Evolutionary conservation across 208 protist species (phyloP).

Genomic region (Sergeia podlipaevii): DNA sequence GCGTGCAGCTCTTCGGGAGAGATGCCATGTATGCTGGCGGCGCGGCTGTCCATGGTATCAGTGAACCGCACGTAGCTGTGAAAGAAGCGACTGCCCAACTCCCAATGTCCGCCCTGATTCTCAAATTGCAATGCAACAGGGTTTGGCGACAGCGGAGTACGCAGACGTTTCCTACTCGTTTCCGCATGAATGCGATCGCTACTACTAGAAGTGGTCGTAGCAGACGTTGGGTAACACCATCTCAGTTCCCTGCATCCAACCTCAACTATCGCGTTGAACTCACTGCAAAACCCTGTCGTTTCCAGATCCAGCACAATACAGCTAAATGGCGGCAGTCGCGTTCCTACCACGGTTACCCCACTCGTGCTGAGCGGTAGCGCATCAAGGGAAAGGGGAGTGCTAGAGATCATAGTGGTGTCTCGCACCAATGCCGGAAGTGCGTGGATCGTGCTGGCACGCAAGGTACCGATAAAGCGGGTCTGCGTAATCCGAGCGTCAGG

Average conservation of each 20-base stretch:
- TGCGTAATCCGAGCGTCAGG: no score
- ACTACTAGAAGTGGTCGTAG: background rate
- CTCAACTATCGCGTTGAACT: slow-evolving; percentile 42
- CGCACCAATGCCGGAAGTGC: slow-evolving; percentile 12
- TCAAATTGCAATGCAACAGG: no score
- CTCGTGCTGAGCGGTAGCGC: slow-evolving; percentile 4
- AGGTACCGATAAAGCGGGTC: no score
- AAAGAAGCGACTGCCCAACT: slow-evolving; percentile 31
- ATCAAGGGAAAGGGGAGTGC: slow-evolving; percentile 1
- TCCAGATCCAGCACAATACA: slow-evolving; percentile 54
- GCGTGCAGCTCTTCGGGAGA: slow-evolving; percentile 21
- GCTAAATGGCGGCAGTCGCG: slow-evolving; percentile 11
- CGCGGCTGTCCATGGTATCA: slow-evolving; percentile 4
- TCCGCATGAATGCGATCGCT: background rate
- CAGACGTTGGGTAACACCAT: no score
- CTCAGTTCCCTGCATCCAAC: slow-evolving; percentile 55
- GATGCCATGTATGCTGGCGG: slow-evolving; percentile 28
- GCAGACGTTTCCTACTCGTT: no score
- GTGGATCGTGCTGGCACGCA: background rate
- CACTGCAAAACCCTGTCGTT: slow-evolving; percentile 55
- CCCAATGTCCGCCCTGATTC: slow-evolving; percentile 29
- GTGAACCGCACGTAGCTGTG: slow-evolving; percentile 35
- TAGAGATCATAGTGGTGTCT: slow-evolving; percentile 7
- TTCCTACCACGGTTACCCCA: background rate
- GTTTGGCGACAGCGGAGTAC: no score